Evolutionary conservation across 495 filamentous ascomycete species (phyloP), one percentile per base, ranked within the genome.

Genomic region (Niebla homalea): DNA sequence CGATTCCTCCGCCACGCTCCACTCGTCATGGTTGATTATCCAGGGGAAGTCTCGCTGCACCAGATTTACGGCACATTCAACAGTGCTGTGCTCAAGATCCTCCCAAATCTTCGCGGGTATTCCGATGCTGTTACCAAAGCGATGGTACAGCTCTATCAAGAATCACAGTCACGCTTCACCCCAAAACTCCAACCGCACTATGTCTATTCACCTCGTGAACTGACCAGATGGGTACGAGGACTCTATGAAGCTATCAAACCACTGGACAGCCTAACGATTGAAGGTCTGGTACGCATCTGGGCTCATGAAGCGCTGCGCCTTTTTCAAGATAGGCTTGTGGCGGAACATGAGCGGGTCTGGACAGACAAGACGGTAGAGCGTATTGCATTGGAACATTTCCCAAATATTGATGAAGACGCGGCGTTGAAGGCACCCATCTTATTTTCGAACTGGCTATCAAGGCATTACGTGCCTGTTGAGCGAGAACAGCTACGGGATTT

Each of bases 61-160:
- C 92, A 99, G 61, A 99, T 99, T 50, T 99, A 99, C 64, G 89
- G 93, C 58, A 97, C 92, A 1, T 99, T 99, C 76, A 99, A 94
- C 65, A 87, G 76, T 55, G 92, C 93, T 12, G 75, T 97, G 45
- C 80, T 99, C 57, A 99, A 99, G 75, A 89, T 97, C 52, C 83
- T 97, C 52, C 90, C 92, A 2, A 79, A 89, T 22, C 73, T 99
- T n/a, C 85, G 90, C 53, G 92, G 92, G 42, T 95, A 96, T 65
- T 79, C 93, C 1, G 93, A 95, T 20, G 73, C 87, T 19, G 80
- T 99, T 36, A 99, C 92, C 1, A 93, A 94, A 66, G 85, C 93
- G 12, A 99, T 99, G 92, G 90, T 99, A 4, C 83, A 87, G 55
- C 83, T 99, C 63, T 99, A 97, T 60, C 65, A 89, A 37, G 89